Conservation (phyloP, 140 eudicot genomes). For the Oenanthe javanica region DNA sequence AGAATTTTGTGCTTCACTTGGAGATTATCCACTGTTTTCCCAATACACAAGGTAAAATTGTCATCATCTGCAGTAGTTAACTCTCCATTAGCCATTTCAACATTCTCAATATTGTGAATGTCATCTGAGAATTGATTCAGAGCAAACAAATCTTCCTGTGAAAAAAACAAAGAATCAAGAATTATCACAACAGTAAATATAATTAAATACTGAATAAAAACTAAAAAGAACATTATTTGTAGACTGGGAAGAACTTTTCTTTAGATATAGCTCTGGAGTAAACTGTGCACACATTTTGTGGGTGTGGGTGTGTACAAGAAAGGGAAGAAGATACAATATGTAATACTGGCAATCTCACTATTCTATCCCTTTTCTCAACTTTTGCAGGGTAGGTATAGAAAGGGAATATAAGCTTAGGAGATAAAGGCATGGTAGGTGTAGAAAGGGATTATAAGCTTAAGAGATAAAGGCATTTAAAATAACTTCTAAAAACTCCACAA, state of each 20-base stretch:
- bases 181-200: neutral
- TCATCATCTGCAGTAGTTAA: slow-evolving; percentile 44
- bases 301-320: neutral
- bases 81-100: slow-evolving; percentile 29
- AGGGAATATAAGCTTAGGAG: neutral
- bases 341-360: neutral
- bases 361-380: neutral
- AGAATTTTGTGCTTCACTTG: slow-evolving; percentile 39
- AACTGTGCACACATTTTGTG: neutral
- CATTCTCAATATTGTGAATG: slow-evolving; percentile 22
- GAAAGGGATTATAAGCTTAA: neutral
- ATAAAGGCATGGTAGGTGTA: too few relatives aligned
- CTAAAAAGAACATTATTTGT: neutral
- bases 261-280: neutral
- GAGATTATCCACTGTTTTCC: slow-evolving; percentile 43
- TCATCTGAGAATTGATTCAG: slow-evolving; percentile 28
- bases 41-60: slow-evolving; percentile 28
- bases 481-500: neutral
- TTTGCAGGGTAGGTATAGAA: neutral
- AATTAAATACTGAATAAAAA: slow-evolving; percentile 4
- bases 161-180: slow-evolving; percentile 6
- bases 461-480: neutral
- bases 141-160: slow-evolving; percentile 46
- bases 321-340: neutral
- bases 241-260: neutral